phyloP scores from a whole-genome alignment of 2,329 filamentous ascomycete genomes.

The Immersiporthe knoxdaviesiana region DNA sequence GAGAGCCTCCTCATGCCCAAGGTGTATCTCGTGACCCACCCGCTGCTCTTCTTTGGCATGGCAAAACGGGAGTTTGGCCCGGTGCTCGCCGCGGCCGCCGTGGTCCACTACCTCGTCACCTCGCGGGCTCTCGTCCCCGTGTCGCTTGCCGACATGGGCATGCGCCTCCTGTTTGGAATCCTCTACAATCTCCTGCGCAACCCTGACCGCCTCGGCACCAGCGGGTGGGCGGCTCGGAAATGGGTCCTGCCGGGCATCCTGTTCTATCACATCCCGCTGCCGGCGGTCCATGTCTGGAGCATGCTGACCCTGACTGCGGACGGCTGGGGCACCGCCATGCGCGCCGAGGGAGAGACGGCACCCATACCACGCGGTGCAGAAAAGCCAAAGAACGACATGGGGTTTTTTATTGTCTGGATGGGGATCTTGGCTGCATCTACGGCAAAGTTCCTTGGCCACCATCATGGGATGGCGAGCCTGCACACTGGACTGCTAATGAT shows the following conservation, averaged over 20 bases:
- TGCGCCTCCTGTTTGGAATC: conserved; percentile 36
- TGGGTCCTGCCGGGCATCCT: conserved; percentile 36
- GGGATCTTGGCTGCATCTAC: conserved; percentile 35
- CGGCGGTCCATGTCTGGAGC: conserved; percentile 41
- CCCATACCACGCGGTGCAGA: conserved; percentile 31
- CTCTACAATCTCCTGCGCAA: conserved; percentile 39
- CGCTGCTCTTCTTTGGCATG: conserved; percentile 40
- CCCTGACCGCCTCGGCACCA: conserved; percentile 32
- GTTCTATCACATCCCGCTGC: conserved; percentile 42
- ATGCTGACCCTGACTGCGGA: conserved; percentile 40
- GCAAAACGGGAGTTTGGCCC: conserved; percentile 39
- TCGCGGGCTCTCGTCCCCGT: conserved; percentile 34
- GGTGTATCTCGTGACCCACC: conserved; percentile 40
- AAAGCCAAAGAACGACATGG: conserved; percentile 35
- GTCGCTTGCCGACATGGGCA: conserved; percentile 35
- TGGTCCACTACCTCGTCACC: conserved; percentile 37
- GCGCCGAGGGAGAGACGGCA: conserved; percentile 35
- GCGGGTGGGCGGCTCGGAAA: conserved; percentile 26
- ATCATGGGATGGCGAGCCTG: background rate
- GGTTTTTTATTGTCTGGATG: conserved; percentile 39
- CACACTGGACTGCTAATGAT: conserved; percentile 11
- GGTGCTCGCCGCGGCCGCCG: conserved; percentile 35
- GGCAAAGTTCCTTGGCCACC: conserved; percentile 19
- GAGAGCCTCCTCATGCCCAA: conserved; percentile 41
- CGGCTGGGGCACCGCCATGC: conserved; percentile 43